phyloP scores from a whole-genome alignment of 179 eudicot species.

The Amaranthus tricolor region DNA sequence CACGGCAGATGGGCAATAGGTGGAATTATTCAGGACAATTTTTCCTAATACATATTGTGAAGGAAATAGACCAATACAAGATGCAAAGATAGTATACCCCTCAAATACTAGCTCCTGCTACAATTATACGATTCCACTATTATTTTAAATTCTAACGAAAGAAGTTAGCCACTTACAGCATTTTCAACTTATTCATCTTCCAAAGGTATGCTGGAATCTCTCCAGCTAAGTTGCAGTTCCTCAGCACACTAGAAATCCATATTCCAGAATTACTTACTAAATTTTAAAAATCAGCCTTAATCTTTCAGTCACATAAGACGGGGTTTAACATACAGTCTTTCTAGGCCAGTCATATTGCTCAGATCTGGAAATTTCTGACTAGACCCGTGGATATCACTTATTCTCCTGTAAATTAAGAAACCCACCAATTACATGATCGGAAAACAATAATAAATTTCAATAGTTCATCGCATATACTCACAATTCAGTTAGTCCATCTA shows the following conservation, averaged over 20 bases:
- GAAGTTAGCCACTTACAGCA: constrained; percentile 56
- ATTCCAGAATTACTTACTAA: constrained; percentile 20
- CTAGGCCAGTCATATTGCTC: constrained; percentile 37
- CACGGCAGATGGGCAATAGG: neutral
- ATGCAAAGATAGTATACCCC: neutral
- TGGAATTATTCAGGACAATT: too few relatives aligned
- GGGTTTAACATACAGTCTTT: constrained; percentile 29
- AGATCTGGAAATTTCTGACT: constrained; percentile 40
- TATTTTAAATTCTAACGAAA: too few relatives aligned
- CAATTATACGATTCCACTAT: neutral
- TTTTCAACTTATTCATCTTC: constrained; percentile 36
- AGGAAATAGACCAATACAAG: neutral
- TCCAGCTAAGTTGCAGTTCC: constrained; percentile 68
- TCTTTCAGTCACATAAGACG: constrained; percentile 10
- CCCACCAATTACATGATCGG: neutral
- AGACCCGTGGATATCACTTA: constrained; percentile 50
- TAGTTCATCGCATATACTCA: constrained; percentile 26
- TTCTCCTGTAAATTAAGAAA: constrained; percentile 45
- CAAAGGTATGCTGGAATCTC: constrained; percentile 60
- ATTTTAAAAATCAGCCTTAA: neutral
- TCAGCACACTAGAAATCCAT: constrained; percentile 52
- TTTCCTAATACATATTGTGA: neutral
- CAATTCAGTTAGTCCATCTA: constrained; percentile 38
- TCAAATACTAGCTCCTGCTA: neutral
- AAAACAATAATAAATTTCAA: neutral